Base-by-base conservation (phyloP, 257 asterid genomes). In the Nicotiana attenuata region DNA sequence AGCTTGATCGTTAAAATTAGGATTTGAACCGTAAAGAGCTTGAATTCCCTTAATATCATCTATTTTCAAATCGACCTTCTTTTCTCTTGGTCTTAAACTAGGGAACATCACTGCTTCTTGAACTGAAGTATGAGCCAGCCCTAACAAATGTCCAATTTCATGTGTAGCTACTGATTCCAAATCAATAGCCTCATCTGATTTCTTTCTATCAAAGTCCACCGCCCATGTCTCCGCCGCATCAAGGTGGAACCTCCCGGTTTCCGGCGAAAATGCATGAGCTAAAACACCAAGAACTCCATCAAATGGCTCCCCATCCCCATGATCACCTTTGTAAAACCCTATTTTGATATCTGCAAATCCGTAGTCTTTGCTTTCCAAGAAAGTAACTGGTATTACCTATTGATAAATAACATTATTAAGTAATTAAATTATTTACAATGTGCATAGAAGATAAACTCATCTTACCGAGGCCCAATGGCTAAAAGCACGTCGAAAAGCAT, bases 201-300 rank as follows among this genome's bases (percentile, higher is more conserved):
- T 88, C 88, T 93, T 91, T 31, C 19, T 81, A 65, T 22, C 61
- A 20, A 93, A 84, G 82, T 95, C 96, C 81, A 91, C 97, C 63
- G 98, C 85, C 99, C 99, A 95, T 41, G 90, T 89, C 90, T 96
- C 99, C 10, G 96, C 97, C 26, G 97, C 91, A 84, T 96, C 99
- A 7, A 96, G 95, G 84, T 96, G 99, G 84, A 92, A 83, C 83
- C 89, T 78, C 85, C 98, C 99, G 20, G 88, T 92, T 83, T 92
- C 96, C 5, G 99, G 99, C 31, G 97, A 91, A 76, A 91, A 94
- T 24, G 98, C 93, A 71, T 96, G 99, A 8, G 95, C 99, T 60
- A 94, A 84, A 4, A 94, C 89, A 4, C 99, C 99, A 0, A 95
- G 86, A 52, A 90, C 92, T 3, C 99, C 97, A 76, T 93, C 97